A percentile compares a stretch with the other conserved stretches of the same genome.
Conservation (phyloP, 257 asterid genomes). For the Plectranthus barbatus region DNA sequence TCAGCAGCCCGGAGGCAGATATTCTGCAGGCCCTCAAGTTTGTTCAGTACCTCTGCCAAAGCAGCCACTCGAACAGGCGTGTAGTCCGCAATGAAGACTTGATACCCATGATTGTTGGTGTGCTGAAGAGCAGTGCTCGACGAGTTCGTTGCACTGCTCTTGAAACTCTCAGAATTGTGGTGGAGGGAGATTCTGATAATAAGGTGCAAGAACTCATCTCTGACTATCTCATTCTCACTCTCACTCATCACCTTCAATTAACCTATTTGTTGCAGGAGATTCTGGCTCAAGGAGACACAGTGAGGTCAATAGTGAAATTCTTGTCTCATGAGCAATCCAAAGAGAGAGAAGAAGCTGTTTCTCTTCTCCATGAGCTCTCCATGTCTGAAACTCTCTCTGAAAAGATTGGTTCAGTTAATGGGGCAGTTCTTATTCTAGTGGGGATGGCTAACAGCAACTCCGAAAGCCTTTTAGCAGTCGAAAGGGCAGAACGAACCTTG, state of each 20-base stretch:
- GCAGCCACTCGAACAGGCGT: slow-evolving; percentile 42
- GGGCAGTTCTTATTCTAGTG: slow-evolving; percentile 78
- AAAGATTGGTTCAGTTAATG: slow-evolving; percentile 71
- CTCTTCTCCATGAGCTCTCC: slow-evolving; percentile 75
- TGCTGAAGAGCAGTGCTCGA: slow-evolving; percentile 59
- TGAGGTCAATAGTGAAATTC: slow-evolving; percentile 68
- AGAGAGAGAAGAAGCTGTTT: slow-evolving; percentile 83
- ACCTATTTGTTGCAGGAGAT: slow-evolving; percentile 53
- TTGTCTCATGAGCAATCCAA: slow-evolving; percentile 59
- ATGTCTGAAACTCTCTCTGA: slow-evolving; percentile 56
- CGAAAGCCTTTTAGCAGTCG: slow-evolving; percentile 57
- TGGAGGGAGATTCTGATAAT: slow-evolving; percentile 76
- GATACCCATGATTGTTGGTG: slow-evolving; percentile 68
- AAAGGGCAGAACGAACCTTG: slow-evolving; percentile 72
- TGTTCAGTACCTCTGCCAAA: slow-evolving; percentile 55
- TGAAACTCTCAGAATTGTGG: slow-evolving; percentile 76
- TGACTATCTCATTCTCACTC: too few relatives aligned
- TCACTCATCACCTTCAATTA: not conserved
- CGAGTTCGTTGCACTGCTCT: slow-evolving; percentile 60
- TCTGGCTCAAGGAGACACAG: slow-evolving; percentile 81
- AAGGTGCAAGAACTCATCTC: too few relatives aligned
- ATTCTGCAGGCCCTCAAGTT: slow-evolving; percentile 55
- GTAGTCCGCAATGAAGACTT: slow-evolving; percentile 64
- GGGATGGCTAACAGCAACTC: slow-evolving; percentile 95
- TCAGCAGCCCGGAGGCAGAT: slow-evolving; percentile 52